Conservation (phyloP, 2,329 filamentous ascomycete species). For the Myriangium duriaei region DNA sequence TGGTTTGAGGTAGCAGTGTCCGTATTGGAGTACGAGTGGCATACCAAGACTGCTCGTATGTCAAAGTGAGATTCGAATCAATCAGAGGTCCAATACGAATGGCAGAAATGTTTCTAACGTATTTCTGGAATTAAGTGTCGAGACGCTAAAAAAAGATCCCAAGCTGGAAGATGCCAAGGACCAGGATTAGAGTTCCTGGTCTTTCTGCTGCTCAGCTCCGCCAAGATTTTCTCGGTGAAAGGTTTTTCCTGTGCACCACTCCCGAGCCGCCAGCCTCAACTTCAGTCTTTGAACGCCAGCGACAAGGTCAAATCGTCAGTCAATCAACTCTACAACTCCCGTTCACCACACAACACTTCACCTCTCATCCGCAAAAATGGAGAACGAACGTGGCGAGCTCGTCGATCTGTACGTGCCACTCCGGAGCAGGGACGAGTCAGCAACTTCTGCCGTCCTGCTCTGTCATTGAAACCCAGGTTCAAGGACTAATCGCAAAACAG, state of each 20-base stretch:
- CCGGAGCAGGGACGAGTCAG: constrained; percentile 8
- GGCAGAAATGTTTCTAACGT: too few relatives aligned
- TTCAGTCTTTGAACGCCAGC: background rate
- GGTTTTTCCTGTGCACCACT: background rate
- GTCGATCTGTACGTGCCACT: constrained; percentile 78
- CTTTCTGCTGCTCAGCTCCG: background rate
- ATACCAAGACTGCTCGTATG: too few relatives aligned
- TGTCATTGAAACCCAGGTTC: too few relatives aligned
- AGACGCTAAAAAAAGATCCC: too few relatives aligned
- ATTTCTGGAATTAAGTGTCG: too few relatives aligned
- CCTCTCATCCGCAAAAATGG: constrained; percentile 54
- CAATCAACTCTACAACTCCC: background rate
- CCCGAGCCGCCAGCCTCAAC: background rate
- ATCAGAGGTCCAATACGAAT: too few relatives aligned
- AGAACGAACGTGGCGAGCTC: constrained; percentile 99
- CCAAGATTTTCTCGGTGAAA: background rate
- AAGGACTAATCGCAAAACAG: constrained; percentile 38
- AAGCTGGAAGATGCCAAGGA: too few relatives aligned
- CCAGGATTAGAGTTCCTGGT: too few relatives aligned
- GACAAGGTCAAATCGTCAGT: background rate
- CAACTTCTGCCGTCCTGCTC: background rate
- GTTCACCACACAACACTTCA: constrained; percentile 25
- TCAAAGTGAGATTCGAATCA: too few relatives aligned
- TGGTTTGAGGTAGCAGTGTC: too few relatives aligned
- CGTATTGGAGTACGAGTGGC: too few relatives aligned